Evolutionary conservation across 2,329 filamentous ascomycete species (phyloP).

Genomic region (Phaeosphaeriaceae sp.): DNA sequence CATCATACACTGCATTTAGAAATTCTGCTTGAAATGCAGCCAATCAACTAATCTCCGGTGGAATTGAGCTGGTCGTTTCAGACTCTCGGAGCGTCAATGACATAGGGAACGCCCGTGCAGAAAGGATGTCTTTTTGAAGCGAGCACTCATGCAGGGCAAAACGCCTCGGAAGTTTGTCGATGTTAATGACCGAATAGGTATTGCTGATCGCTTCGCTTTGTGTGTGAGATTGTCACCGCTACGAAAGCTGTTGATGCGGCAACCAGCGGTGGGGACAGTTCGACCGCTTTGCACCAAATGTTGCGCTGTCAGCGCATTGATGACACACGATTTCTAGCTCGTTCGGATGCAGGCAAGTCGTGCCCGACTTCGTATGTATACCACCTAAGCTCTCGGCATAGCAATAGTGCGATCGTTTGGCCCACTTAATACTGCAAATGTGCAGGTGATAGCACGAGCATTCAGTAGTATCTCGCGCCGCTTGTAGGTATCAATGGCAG

Average conservation of each 20-base stretch:
- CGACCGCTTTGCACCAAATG: too few species aligned
- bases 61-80: not conserved
- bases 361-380: not conserved
- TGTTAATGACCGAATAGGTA: not conserved
- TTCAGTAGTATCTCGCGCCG: not conserved
- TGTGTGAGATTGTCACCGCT: not conserved
- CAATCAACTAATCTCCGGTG: not conserved
- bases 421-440: not conserved
- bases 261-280: not conserved
- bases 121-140: not conserved
- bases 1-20: not conserved
- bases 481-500: not conserved
- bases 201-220: not conserved
- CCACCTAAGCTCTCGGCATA: not conserved
- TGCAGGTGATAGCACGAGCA: not conserved
- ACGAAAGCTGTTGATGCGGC: not conserved
- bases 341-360: not conserved
- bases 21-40: not conserved
- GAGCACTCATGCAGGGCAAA: not conserved
- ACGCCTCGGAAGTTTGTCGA: not conserved
- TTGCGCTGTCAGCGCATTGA: not conserved
- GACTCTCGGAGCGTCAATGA: not conserved
- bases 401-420: not conserved
- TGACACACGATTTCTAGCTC: not conserved
- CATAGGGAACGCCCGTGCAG: not conserved